These are phyloP conservation scores for Coemansia sp. DNA, from an alignment of 192 early-diverging fungal genomes.

Conservation along the genomic window DNA sequence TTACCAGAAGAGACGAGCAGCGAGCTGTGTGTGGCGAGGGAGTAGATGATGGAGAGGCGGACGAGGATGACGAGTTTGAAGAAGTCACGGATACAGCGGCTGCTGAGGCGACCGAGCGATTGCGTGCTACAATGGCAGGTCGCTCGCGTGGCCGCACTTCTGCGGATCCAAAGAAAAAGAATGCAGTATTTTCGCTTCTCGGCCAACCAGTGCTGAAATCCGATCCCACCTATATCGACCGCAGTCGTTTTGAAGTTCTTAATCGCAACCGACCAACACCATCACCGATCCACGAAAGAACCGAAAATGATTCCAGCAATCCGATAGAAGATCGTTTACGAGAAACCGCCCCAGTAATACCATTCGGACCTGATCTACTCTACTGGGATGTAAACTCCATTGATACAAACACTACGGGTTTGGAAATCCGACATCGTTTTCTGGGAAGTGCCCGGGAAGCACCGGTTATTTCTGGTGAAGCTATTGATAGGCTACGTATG, in stretches of 20 bases:
- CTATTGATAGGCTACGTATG: conserved; percentile 54
- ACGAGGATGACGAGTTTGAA: conserved; percentile 44
- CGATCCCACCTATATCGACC: conserved; percentile 25
- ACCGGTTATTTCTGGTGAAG: conserved; percentile 53
- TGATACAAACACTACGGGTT: conserved; percentile 53
- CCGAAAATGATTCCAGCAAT: too few relatives aligned
- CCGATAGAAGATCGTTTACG: conserved; percentile 49
- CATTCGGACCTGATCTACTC: conserved; percentile 62
- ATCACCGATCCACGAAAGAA: too few relatives aligned
- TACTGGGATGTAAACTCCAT: conserved; percentile 63
- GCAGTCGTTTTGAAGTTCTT: too few relatives aligned
- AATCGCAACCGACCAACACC: neutral
- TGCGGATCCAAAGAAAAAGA: conserved; percentile 2
- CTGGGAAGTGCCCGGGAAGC: conserved; percentile 61
- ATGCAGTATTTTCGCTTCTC: conserved; percentile 33
- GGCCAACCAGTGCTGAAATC: conserved; percentile 9
- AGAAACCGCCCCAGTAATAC: conserved; percentile 59
- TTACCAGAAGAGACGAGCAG: neutral
- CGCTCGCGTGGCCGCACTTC: neutral
- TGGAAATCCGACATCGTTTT: conserved; percentile 61
- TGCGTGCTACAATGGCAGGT: neutral
- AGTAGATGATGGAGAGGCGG: too few relatives aligned
- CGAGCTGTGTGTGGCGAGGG: neutral
- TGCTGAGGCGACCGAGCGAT: neutral
- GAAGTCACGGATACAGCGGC: conserved; percentile 12